Conservation (phyloP, 192 early-diverging fungal genomes). For the Dissophora ornata region DNA sequence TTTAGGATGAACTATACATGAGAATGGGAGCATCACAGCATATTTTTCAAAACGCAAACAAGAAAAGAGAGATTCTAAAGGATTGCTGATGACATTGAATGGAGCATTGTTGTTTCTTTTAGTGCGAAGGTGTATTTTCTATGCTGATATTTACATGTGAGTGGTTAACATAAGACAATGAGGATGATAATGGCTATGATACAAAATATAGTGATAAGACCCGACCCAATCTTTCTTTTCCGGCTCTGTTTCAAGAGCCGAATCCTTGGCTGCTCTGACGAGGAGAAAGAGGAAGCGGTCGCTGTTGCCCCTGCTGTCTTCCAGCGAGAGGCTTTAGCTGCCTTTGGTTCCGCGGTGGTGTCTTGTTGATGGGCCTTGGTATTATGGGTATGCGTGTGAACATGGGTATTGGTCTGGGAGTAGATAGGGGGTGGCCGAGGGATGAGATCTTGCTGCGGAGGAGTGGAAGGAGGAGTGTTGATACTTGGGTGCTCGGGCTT, state of each 20-base stretch:
- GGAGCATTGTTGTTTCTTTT: too few species aligned
- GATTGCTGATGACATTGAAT: too few species aligned
- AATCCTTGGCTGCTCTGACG: constrained; percentile 15
- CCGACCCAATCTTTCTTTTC: constrained; percentile 28
- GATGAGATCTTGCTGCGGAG: too few species aligned
- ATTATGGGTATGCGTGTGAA: neutral
- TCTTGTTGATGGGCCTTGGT: neutral
- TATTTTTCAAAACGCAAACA: too few species aligned
- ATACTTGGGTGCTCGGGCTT: too few species aligned
- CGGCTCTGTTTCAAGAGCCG: constrained; percentile 9
- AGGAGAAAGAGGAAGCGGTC: neutral
- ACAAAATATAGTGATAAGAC: constrained; percentile 42
- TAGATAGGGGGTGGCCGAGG: too few species aligned
- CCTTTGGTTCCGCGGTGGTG: too few species aligned
- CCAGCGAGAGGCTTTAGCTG: too few species aligned
- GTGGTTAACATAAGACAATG: constrained; percentile 33
- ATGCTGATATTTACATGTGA: too few species aligned
- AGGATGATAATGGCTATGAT: constrained; percentile 44
- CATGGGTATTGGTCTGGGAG: neutral
- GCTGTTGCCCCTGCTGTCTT: neutral
- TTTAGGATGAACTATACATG: neutral
- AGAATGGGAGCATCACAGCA: neutral
- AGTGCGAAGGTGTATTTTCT: too few species aligned
- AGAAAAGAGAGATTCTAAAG: too few species aligned
- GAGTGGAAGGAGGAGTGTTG: too few species aligned